Conservation (phyloP, 192 early-diverging fungal species). For the Entomortierella beljakovae region DNA sequence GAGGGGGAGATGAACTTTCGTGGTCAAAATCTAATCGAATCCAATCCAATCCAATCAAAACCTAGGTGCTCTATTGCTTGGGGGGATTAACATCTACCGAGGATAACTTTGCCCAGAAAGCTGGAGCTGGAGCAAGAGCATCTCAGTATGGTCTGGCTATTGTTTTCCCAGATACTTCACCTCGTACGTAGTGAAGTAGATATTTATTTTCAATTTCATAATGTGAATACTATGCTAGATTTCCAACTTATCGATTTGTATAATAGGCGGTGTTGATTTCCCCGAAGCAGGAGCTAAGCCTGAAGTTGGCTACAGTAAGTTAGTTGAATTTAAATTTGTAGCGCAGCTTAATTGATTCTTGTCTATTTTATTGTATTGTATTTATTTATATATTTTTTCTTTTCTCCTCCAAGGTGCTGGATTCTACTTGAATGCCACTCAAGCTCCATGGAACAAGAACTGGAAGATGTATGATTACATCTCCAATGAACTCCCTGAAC, state of each 20-base stretch:
- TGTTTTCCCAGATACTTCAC: conserved; percentile 88
- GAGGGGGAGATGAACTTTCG: background rate
- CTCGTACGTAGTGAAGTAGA: conserved; percentile 59
- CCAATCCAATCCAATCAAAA: background rate
- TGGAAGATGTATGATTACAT: conserved; percentile 91
- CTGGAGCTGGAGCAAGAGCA: conserved; percentile 74
- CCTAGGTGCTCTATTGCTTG: conserved; percentile 77
- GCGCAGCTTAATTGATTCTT: background rate
- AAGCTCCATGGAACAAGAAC: conserved; percentile 75
- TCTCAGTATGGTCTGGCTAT: conserved; percentile 78
- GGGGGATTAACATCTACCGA: conserved; percentile 87
- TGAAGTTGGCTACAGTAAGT: conserved; percentile 76
- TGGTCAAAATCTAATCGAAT: background rate
- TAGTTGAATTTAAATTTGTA: background rate
- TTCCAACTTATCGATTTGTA: too few relatives aligned
- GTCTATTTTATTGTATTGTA: background rate
- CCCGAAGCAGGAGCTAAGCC: conserved; percentile 78
- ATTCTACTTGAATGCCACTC: conserved; percentile 83
- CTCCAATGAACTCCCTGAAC: conserved; percentile 74
- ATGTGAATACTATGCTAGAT: too few relatives aligned
- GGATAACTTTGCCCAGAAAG: conserved; percentile 93
- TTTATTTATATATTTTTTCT: background rate
- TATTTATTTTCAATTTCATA: background rate
- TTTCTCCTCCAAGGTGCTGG: conserved; percentile 60
- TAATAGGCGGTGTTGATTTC: conserved; percentile 66